Conservation (phyloP, 2,329 filamentous ascomycete genomes). For the Geosmithia flava region DNA sequence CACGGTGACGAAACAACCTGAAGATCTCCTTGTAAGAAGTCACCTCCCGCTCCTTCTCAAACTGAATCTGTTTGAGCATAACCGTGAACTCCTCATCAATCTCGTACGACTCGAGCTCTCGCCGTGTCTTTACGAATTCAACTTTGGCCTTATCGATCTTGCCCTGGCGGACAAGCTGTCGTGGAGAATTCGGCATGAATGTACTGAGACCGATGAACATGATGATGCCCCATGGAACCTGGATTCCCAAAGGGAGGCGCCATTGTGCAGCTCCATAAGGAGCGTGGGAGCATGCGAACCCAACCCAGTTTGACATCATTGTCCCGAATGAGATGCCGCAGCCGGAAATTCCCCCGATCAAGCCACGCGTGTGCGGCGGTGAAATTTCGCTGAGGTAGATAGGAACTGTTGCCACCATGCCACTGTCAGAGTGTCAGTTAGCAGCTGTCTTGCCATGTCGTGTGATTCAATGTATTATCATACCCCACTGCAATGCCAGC, state of each 20-base stretch:
- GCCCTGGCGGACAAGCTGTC: slow-evolving; percentile 35
- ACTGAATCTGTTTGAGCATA: slow-evolving; percentile 43
- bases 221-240: slow-evolving; percentile 11
- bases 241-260: slow-evolving; percentile 18
- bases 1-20: slow-evolving; percentile 35
- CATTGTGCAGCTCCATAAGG: slow-evolving; percentile 15
- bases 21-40: slow-evolving; percentile 39
- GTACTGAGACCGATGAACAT: slow-evolving; percentile 8
- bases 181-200: slow-evolving; percentile 13
- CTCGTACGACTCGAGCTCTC: slow-evolving; percentile 28
- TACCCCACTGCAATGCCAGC: slow-evolving; percentile 11
- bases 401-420: slow-evolving; percentile 9
- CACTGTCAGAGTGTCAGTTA: background rate
- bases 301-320: slow-evolving; percentile 25
- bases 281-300: slow-evolving; percentile 19
- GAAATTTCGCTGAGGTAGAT: slow-evolving; percentile 14
- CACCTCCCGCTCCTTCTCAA: slow-evolving; percentile 43
- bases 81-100: slow-evolving; percentile 36
- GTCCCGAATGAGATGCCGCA: slow-evolving; percentile 22
- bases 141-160: slow-evolving; percentile 31
- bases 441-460: background rate
- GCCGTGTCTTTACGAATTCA: slow-evolving; percentile 34
- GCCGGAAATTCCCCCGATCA: slow-evolving; percentile 15
- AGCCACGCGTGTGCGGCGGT: slow-evolving; percentile 11
- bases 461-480: background rate